Percentiles rank a stretch among this genome's conserved stretches.
Conservation (phyloP, 2,329 filamentous ascomycete species). For the Rhynchosporium graminicola region DNA sequence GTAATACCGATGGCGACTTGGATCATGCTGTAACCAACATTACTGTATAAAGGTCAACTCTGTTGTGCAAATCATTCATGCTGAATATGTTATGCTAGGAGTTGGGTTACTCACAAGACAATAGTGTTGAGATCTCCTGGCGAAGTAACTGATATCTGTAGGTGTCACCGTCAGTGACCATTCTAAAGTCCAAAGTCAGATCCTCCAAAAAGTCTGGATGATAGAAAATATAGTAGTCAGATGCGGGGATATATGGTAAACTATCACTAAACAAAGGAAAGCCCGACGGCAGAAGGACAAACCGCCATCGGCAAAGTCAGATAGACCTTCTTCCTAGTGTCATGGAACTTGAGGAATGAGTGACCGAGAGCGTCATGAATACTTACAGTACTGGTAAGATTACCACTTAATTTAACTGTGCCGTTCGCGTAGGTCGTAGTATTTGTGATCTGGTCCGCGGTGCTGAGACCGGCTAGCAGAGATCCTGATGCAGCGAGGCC, state of each 20-base stretch:
- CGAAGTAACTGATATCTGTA: slow-evolving; percentile 30
- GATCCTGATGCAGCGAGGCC: slow-evolving; percentile 62
- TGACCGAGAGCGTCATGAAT: slow-evolving; percentile 10
- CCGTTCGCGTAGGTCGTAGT: slow-evolving; percentile 36
- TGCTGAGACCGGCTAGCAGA: slow-evolving; percentile 57
- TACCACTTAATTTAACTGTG: slow-evolving; percentile 30
- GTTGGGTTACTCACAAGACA: slow-evolving; percentile 33
- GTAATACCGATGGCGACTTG: slow-evolving; percentile 47
- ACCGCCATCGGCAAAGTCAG: slow-evolving; percentile 21
- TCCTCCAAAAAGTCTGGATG: slow-evolving; percentile 24
- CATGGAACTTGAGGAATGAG: slow-evolving; percentile 7
- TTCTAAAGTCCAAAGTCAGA: slow-evolving; percentile 3
- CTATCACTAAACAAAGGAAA: slow-evolving; percentile 22
- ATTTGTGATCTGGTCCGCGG: slow-evolving; percentile 55
- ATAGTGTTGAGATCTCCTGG: slow-evolving; percentile 40
- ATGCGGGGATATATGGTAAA: slow-evolving; percentile 11
- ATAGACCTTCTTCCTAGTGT: slow-evolving; percentile 12
- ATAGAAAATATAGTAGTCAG: slow-evolving; percentile 12
- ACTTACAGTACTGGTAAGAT: slow-evolving; percentile 36
- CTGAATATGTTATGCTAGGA: no score
- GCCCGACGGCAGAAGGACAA: slow-evolving; percentile 22
- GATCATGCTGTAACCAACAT: slow-evolving; percentile 45
- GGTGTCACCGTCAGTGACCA: slow-evolving; percentile 21
- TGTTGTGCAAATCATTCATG: no score
- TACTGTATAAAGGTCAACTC: slow-evolving; percentile 18